Base-by-base conservation (phyloP, 1,284 basidiomycete genomes). In the Pascua sp. region DNA sequence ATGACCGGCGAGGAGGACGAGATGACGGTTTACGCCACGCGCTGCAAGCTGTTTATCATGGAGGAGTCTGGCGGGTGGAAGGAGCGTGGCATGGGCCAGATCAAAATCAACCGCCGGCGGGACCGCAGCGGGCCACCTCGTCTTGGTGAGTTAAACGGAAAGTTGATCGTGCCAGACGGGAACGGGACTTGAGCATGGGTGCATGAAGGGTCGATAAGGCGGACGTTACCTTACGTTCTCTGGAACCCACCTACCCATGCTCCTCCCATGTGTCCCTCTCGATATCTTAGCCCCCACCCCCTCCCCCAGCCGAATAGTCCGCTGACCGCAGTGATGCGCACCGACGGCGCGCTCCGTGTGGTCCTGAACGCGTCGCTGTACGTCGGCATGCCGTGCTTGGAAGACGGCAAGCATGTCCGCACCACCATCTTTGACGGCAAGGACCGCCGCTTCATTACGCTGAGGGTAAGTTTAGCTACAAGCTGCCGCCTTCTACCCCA, bases 1-100 rank as follows among this genome's bases (percentile, higher is more conserved):
- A 79, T 83, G 45, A 97, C 93, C 0, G 93, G 93, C 11, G 93
- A 97, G 75, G 93, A 97, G 73, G 88, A 91, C 18, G 93, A 97
- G 72, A 84, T 87, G 58, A 92, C 89, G 1, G 78, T 91, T 45
- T 86, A 87, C 73, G 88, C 90, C 77, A 86, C 88, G 11, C 86
- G 93, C 58, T 88, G 88, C 46, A 96, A 95, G 79, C 79, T 97
- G 38, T 95, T 86, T 72, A 78, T 84, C 15, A 82, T 93, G 66
- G 83, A 84, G 64, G 79, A 83, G 69, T 79, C 80, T 57, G 83
- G 80, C 50, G 54, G 43, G 12, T 97, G 92, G 92, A 90, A 88
- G 71, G 93, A 97, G 73, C 82, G 89, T 47, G 93, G 93, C 10
- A 89, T 86, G 13, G 93, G 93, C 1, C 81, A 84, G 15, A 71